These are phyloP conservation scores for Globisporangium viniferum DNA, from an alignment of 352 stramenopile genomes.

Conservation along the genomic window DNA sequence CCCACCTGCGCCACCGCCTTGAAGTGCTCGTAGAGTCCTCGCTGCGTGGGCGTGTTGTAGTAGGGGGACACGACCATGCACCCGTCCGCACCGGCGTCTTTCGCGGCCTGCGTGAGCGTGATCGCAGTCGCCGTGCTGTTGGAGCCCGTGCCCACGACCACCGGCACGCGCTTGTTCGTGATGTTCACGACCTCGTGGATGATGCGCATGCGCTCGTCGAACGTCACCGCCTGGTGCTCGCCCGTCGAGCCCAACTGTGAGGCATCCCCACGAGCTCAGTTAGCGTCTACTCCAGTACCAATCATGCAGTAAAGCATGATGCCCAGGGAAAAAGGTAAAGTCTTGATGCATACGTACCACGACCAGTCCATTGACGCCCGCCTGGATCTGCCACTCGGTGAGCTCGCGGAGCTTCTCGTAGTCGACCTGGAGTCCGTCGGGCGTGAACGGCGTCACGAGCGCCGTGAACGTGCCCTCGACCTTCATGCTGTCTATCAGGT, in stretches of 20 bases:
- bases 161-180: constrained; percentile 79
- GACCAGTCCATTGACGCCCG: constrained; percentile 95
- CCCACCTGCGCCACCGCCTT: constrained; percentile 82
- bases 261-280: background rate
- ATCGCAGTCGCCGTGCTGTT: constrained; percentile 89
- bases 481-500: background rate
- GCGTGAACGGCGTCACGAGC: constrained; percentile 95
- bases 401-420: constrained; percentile 90
- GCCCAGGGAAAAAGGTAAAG: too few relatives aligned
- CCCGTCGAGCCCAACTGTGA: constrained; percentile 93
- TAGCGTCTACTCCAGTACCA: background rate
- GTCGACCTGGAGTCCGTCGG: constrained; percentile 89
- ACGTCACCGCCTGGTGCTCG: constrained; percentile 93
- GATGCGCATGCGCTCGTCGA: constrained; percentile 93
- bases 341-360: constrained; percentile 44
- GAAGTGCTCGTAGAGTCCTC: constrained; percentile 94
- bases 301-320: background rate
- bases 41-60: constrained; percentile 98
- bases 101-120: constrained; percentile 83
- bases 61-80: constrained; percentile 96
- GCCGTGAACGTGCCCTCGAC: constrained; percentile 88
- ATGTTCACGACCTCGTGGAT: constrained; percentile 88
- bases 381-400: constrained; percentile 90
- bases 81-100: constrained; percentile 93
- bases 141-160: constrained; percentile 95